Conservation (phyloP, 768 basidiomycete species). For the Cystofilobasidium capitatum region DNA sequence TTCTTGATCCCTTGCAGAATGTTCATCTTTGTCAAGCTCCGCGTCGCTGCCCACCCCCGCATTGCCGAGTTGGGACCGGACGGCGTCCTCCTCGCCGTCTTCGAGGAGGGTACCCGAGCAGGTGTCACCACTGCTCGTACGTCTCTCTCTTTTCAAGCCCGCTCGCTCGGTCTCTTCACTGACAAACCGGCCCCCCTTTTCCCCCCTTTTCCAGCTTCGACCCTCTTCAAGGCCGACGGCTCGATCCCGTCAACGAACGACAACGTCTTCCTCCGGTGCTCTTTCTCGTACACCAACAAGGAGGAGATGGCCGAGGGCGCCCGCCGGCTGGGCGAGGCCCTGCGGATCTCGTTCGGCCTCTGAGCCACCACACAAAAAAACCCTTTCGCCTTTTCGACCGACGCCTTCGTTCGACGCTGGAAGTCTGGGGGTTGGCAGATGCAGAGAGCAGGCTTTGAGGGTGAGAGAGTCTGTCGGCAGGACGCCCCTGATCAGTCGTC, state of each 20-base stretch:
- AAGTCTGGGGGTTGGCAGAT: too few relatives aligned
- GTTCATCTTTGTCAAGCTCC: constrained; percentile 17
- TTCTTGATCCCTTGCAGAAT: too few relatives aligned
- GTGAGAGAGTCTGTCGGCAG: too few relatives aligned
- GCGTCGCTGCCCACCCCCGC: constrained; percentile 5
- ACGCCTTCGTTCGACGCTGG: too few relatives aligned
- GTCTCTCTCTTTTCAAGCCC: constrained; percentile 14
- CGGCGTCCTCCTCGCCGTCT: constrained; percentile 10
- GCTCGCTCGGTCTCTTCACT: neutral
- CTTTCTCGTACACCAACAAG: constrained; percentile 7
- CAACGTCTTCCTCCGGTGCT: constrained; percentile 15
- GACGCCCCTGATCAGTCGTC: too few relatives aligned
- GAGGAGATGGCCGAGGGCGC: constrained; percentile 25
- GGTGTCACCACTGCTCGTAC: constrained; percentile 5
- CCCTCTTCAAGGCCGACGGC: constrained; percentile 17
- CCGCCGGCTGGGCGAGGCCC: constrained; percentile 10
- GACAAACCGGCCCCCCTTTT: too few relatives aligned
- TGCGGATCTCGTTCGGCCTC: too few relatives aligned
- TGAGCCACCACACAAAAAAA: too few relatives aligned
- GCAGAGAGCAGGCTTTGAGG: too few relatives aligned
- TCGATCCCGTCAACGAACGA: neutral
- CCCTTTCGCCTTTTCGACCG: too few relatives aligned
- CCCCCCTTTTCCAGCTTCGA: too few relatives aligned
- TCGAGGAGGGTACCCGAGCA: constrained; percentile 1
- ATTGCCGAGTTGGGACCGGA: constrained; percentile 4